These are phyloP conservation scores for Xylariaceae sp. DNA, from an alignment of 2,329 filamentous ascomycete genomes.

Conservation along the genomic window DNA sequence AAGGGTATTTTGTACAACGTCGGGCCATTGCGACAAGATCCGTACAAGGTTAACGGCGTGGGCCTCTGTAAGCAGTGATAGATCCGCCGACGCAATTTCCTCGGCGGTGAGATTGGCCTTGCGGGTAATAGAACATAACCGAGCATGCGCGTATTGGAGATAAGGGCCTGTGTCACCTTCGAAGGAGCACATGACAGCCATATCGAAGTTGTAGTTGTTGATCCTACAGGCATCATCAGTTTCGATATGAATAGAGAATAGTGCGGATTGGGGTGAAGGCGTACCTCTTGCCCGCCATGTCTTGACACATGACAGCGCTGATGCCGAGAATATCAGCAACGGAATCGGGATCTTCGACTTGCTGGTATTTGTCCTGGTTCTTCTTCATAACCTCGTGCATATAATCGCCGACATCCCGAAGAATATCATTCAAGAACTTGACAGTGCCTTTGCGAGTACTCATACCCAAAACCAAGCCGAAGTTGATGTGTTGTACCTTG, in stretches of 20 bases:
- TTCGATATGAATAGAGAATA: slow-evolving; percentile 41
- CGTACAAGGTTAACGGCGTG: slow-evolving; percentile 69
- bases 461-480: slow-evolving; percentile 75
- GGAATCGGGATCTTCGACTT: slow-evolving; percentile 82
- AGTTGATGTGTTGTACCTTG: slow-evolving; percentile 77
- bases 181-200: slow-evolving; percentile 75
- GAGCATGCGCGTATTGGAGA: slow-evolving; percentile 73
- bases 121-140: slow-evolving; percentile 58
- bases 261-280: slow-evolving; percentile 37
- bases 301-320: slow-evolving; percentile 95
- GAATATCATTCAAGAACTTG: slow-evolving; percentile 65
- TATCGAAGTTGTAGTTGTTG: slow-evolving; percentile 67
- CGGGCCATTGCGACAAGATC: slow-evolving; percentile 82
- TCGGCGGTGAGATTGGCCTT: slow-evolving; percentile 44
- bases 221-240: slow-evolving; percentile 43
- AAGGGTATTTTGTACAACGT: slow-evolving; percentile 82
- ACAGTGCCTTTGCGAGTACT: slow-evolving; percentile 76
- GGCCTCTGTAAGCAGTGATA: slow-evolving; percentile 65
- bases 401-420: slow-evolving; percentile 83
- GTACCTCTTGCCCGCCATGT: slow-evolving; percentile 93
- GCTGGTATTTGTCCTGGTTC: slow-evolving; percentile 88
- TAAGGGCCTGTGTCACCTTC: slow-evolving; percentile 78
- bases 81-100: slow-evolving; percentile 57
- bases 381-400: slow-evolving; percentile 98
- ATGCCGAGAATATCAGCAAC: slow-evolving; percentile 91